Evolutionary conservation across 2,329 filamentous ascomycete species (phyloP).

Genomic region (Apiospora sp.): DNA sequence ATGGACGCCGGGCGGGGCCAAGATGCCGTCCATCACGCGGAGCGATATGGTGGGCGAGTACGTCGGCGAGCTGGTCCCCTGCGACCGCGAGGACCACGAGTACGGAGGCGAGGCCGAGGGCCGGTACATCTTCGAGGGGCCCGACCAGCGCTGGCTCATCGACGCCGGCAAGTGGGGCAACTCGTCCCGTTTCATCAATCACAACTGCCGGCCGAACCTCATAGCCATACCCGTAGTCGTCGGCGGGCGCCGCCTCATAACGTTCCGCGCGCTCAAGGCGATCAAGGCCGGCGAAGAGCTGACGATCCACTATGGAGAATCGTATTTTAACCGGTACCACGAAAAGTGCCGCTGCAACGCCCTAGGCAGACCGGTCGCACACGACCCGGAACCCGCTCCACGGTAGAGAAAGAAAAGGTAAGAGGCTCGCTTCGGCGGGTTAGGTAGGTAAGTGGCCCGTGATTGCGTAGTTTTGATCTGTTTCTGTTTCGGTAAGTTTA

Average conservation of each 20-base stretch:
- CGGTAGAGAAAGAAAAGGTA: background rate
- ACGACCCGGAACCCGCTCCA: background rate
- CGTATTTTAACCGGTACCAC: background rate
- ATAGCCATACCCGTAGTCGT: background rate
- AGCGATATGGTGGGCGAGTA: background rate
- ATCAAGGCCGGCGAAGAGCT: background rate
- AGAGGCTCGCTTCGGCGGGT: background rate
- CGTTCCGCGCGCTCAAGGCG: background rate
- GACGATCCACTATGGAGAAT: background rate
- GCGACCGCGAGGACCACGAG: background rate
- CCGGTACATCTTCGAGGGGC: background rate
- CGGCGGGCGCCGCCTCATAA: background rate
- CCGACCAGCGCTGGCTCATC: background rate
- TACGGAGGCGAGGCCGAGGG: background rate
- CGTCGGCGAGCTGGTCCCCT: background rate
- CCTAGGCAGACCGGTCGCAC: background rate
- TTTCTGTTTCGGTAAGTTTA: background rate
- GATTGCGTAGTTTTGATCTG: background rate
- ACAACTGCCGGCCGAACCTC: constrained; percentile 9
- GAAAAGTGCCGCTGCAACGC: background rate
- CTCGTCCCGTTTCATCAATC: constrained; percentile 18
- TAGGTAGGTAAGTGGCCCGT: background rate
- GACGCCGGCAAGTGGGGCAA: constrained; percentile 7
- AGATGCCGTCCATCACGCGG: background rate
- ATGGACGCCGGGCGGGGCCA: background rate